phyloP scores from a whole-genome alignment of 192 early-diverging fungal species.

The Glomus cerebriforme region DNA sequence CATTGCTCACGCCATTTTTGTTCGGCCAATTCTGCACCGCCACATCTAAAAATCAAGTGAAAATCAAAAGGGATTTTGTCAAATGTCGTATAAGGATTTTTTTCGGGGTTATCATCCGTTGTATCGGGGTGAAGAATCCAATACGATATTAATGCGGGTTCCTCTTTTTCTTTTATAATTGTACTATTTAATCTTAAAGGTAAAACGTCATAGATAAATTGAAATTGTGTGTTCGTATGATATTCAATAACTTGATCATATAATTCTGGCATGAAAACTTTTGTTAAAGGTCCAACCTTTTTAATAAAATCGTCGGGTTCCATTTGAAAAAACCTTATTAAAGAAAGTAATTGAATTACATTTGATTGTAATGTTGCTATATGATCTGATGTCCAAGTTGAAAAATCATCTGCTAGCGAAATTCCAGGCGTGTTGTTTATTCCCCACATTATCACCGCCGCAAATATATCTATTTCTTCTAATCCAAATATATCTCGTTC shows the following conservation, averaged over 20 bases:
- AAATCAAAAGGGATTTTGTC: constrained; percentile 1
- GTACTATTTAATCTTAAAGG: constrained; percentile 1
- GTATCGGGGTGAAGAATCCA: constrained; percentile 9
- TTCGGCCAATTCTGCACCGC: neutral
- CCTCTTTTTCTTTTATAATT: constrained; percentile 11
- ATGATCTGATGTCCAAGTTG: neutral
- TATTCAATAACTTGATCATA: constrained; percentile 9
- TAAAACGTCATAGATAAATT: neutral
- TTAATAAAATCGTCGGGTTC: constrained; percentile 2
- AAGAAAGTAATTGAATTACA: neutral
- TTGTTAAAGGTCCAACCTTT: constrained; percentile 5
- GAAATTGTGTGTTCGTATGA: neutral
- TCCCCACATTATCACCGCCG: constrained; percentile 10
- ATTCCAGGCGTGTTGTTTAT: constrained; percentile 13
- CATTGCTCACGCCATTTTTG: neutral
- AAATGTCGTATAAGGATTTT: neutral
- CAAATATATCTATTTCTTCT: constrained; percentile 15
- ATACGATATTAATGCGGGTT: constrained; percentile 1
- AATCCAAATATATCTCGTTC: constrained; percentile 20
- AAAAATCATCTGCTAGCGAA: constrained; percentile 1
- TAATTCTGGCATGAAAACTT: neutral
- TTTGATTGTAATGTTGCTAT: constrained; percentile 9
- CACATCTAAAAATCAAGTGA: constrained; percentile 14
- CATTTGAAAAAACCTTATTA: constrained; percentile 13
- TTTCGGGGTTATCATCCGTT: neutral